Base-by-base conservation (phyloP, 108 stramenopile species). In the Fragilaria crotonensis region DNA sequence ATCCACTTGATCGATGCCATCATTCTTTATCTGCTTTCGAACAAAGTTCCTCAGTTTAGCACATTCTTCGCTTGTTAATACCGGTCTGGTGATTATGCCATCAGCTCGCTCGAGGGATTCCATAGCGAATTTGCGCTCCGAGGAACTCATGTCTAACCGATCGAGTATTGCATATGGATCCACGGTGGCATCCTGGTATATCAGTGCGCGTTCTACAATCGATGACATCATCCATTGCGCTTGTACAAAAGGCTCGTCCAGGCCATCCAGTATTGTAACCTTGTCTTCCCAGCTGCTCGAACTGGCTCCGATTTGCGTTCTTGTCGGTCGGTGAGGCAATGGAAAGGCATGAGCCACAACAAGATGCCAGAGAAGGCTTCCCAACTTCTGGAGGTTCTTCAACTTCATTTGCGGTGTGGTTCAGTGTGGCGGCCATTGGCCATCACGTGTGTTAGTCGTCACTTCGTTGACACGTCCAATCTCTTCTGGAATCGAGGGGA, bases 211-310 rank as follows among this genome's bases (percentile, higher is more conserved):
- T 57, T 57, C 57, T 19, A 57, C 25, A 41, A 57, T 57, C 14
- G 57, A 57, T 57, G 57, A 33, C 57, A 57, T 57, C 5, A 36
- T 4, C 33, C 31, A 57, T 41, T 57, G 57, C 4, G 57, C 5
- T 14, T 41, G 33, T n/a, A 23, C 20, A 20, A 57, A 57, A n/a
- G 57, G 36, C 7, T 14, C 14, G 36, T 41, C 36, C 36, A 41
- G 7, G 11, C 36, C 36, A 41, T 41, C 11, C 36, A 7, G 14
- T 41, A 14, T 7, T 41, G n/a, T n/a, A n/a, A n/a, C n/a, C n/a
- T n/a, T n/a, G n/a, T n/a, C n/a, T n/a, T n/a, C n/a, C n/a, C n/a
- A n/a, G n/a, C n/a, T n/a, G n/a, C n/a, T n/a, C n/a, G n/a, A n/a
- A n/a, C n/a, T n/a, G n/a, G n/a, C n/a, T n/a, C n/a, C n/a, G n/a